A percentile compares a stretch with the other conserved stretches of the same genome.
Evolutionary conservation across 1,139 yeast species (phyloP).

Genomic region (Saccharomyces hybrid): DNA sequence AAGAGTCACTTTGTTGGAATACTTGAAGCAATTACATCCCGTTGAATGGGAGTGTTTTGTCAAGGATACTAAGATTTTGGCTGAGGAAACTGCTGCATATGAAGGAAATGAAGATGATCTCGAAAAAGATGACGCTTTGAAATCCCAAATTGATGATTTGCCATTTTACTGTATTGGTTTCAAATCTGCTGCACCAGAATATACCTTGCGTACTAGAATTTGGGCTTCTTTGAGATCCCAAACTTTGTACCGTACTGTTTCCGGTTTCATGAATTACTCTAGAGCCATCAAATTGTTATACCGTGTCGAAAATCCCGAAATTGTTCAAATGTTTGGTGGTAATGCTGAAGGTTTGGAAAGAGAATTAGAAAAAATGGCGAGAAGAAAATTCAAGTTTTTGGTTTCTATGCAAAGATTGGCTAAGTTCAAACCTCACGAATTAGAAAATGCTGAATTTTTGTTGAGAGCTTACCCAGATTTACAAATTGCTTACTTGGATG

Average conservation of each 20-base stretch:
- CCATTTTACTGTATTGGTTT: slow-evolving; percentile 99
- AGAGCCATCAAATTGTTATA: slow-evolving; percentile 94
- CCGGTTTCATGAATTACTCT: slow-evolving; percentile 98
- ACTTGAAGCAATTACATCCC: slow-evolving; percentile 94
- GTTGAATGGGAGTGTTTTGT: slow-evolving; percentile 99
- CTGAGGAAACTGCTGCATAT: slow-evolving; percentile 91
- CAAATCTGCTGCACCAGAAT: slow-evolving; percentile 99
- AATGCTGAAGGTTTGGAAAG: slow-evolving; percentile 91
- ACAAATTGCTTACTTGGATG: slow-evolving; percentile 96
- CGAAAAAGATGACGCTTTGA: slow-evolving; percentile 61
- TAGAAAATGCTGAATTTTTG: slow-evolving; percentile 96
- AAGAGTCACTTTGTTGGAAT: slow-evolving; percentile 90
- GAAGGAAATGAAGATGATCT: slow-evolving; percentile 69
- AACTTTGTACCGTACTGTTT: slow-evolving; percentile 94
- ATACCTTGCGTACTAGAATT: slow-evolving; percentile 93
- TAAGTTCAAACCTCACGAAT: slow-evolving; percentile 92
- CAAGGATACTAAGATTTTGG: slow-evolving; percentile 94
- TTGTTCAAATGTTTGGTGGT: slow-evolving; percentile 96
- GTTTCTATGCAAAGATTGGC: slow-evolving; percentile 98
- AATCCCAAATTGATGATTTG: slow-evolving; percentile 88
- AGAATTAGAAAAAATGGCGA: slow-evolving; percentile 97
- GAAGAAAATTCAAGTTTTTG: slow-evolving; percentile 94
- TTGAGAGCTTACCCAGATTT: slow-evolving; percentile 97
- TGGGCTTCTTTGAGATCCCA: slow-evolving; percentile 99
- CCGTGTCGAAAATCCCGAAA: slow-evolving; percentile 98